Conservation (phyloP, 2,329 filamentous ascomycete genomes). For the Phialocephala sp. region DNA sequence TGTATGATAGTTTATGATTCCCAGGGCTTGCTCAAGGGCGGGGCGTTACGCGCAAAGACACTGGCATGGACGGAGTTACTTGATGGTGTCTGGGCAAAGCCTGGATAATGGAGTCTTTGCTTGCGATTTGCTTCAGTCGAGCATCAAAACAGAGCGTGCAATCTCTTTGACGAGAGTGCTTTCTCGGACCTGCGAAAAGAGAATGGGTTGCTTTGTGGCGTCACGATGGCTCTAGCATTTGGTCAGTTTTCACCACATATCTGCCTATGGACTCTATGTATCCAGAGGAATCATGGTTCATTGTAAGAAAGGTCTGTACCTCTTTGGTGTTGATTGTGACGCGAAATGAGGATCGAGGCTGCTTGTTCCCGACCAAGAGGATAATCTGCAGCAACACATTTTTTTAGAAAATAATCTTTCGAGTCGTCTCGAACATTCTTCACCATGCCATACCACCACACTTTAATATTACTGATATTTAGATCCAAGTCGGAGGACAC, state of each 20-base stretch:
- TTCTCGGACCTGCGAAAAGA: neutral
- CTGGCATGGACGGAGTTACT: slow-evolving; percentile 9
- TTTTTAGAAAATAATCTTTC: neutral
- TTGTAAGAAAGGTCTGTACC: neutral
- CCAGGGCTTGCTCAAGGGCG: neutral
- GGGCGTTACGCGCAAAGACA: slow-evolving; percentile 7
- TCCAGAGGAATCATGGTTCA: neutral
- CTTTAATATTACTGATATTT: neutral
- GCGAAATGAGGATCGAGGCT: neutral
- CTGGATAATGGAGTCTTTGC: neutral
- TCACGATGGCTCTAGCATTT: neutral
- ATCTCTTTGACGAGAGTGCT: neutral
- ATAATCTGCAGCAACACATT: neutral
- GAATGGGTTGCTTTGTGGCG: neutral
- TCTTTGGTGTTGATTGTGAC: neutral
- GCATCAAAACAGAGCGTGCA: neutral
- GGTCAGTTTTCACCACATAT: neutral
- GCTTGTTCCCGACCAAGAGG: neutral
- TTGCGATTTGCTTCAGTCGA: neutral
- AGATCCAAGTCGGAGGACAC: neutral
- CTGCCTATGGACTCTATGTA: neutral
- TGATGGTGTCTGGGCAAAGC: neutral
- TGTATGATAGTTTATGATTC: slow-evolving; percentile 15
- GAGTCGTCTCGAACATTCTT: too few species aligned
- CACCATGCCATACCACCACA: neutral